Base-by-base conservation (phyloP, 148 eudicot species). In the Drosera capensis region DNA sequence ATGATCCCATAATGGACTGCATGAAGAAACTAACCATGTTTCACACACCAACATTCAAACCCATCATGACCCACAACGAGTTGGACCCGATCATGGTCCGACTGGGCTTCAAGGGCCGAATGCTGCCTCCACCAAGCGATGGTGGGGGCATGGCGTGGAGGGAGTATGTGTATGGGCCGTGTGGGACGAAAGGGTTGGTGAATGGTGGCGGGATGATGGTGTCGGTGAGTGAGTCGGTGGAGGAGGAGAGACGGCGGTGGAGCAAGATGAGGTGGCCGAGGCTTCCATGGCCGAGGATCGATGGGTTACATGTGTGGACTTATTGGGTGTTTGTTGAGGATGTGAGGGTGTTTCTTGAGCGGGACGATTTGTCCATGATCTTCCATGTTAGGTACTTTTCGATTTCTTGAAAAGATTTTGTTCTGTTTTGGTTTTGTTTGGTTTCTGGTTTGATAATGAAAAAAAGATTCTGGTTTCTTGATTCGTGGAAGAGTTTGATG, bases 311-410 rank as follows among this genome's bases (percentile, higher is more conserved):
- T 51, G 24, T 71, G 5, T 36, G 43, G 44, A 71, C 75, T 1
- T 76, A 76, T 22, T 43, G 52, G 2, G 60, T 72, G 2, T 76
- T 76, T 40, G 35, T 68, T 20, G 82, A 76, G n/a, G 69, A 67
- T 21, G 38, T 76, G 25, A 58, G 52, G 45, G 68, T 55, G 41
- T 59, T 64, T 20, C 68, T 58, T 43, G 17, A 40, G 1, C 37
- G 39, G 63, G 24, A n/a, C 20, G 51, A 66, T 48, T 22, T 72
- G 34, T 68, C 78, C 7, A 56, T 56, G 17, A 21, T 76, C 28
- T 76, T 76, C 52, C 38, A 34, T 34, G 14, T 34, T 34, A 13
- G 38, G 38, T 34, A 34, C 38, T 28, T 9, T 28, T n/a, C n/a
- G n/a, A n/a, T n/a, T n/a, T n/a, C n/a, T n/a, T n/a, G n/a, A n/a